Conservation (phyloP, 2,329 filamentous ascomycete genomes). For the Emmonsiellopsis sp. region DNA sequence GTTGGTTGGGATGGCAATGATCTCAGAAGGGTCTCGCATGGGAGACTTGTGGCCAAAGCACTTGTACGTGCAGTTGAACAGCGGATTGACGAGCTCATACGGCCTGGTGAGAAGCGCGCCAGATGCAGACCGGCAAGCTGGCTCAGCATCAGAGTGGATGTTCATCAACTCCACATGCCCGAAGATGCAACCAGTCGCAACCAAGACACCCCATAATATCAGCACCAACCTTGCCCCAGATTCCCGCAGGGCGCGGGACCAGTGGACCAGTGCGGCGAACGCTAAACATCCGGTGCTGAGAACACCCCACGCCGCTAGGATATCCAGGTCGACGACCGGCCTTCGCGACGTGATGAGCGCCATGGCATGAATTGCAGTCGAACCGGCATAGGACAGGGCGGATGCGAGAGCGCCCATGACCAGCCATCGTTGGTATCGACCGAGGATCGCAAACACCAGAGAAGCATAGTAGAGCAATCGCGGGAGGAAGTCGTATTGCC, state of each 20-base stretch:
- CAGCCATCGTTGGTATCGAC: conserved; percentile 20
- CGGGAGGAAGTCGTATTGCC: conserved; percentile 19
- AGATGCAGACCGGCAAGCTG: conserved; percentile 14
- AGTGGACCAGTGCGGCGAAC: conserved; percentile 18
- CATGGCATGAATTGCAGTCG: conserved; percentile 20
- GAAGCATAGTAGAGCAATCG: conserved; percentile 21
- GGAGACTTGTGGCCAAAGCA: conserved; percentile 16
- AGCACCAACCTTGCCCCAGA: conserved; percentile 15
- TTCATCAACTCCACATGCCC: conserved; percentile 15
- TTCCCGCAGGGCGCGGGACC: conserved; percentile 15
- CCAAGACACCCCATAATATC: conserved; percentile 16
- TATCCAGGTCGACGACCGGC: conserved; percentile 17
- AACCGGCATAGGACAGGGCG: conserved; percentile 19
- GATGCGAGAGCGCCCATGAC: conserved; percentile 21
- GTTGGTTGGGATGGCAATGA: conserved; percentile 14
- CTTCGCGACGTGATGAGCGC: conserved; percentile 14
- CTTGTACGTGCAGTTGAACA: conserved; percentile 21
- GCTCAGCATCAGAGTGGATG: conserved; percentile 11
- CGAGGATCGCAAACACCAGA: conserved; percentile 20
- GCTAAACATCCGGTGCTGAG: conserved; percentile 17
- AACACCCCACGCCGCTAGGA: conserved; percentile 18
- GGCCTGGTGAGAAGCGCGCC: conserved; percentile 15
- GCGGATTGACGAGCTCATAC: conserved; percentile 11
- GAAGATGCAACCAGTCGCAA: conserved; percentile 15
- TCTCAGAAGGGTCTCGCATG: conserved; percentile 14